Base-by-base conservation (phyloP, 257 asterid genomes). In the Ilex aquifolium region DNA sequence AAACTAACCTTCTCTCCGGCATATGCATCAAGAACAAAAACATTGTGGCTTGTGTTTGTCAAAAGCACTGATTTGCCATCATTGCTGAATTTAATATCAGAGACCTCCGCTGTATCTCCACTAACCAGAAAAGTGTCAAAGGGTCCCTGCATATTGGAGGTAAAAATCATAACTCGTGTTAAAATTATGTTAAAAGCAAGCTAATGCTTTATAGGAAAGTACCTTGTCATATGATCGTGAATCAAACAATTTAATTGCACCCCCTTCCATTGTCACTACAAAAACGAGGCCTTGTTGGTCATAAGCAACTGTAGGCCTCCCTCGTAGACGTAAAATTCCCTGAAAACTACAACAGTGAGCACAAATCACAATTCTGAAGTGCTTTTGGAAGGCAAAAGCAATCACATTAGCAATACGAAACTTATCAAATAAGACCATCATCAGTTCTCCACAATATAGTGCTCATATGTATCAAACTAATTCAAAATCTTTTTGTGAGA, bases 201-300 rank as follows among this genome's bases (percentile, higher is more conserved):
- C n/a, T n/a, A n/a, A n/a, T n/a, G n/a, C n/a, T n/a, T n/a, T n/a
- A n/a, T n/a, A n/a, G n/a, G n/a, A n/a, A n/a, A n/a, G n/a, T 65
- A 90, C 97, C 99, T 90, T 90, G 73, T 93, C 97, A 65, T 77
- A 89, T 27, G 93, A 85, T 83, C 96, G 82, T 32, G 99, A 87
- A 74, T 93, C 97, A 64, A 93, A 90, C 74, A 93, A 73, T 80
- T 90, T 87, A 70, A 93, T 75, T 48, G 94, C 97, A 72, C 99
- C 97, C 58, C 97, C 99, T 81, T 92, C 97, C 95, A 92, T 92
- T 65, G 99, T 86, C 68, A 89, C 97, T 8, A 90, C 96, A 82
- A 93, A 93, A 73, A 93, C 99, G 63, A 90, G 88, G 48, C 96
- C 97, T 77, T 93, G 99, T 77, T 90, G 97, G 76, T 93, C 97